A percentile compares a stretch with the other conserved stretches of the same genome.
Evolutionary conservation across 179 eudicot genomes (phyloP).

Genomic region (Beta lomatogona): DNA sequence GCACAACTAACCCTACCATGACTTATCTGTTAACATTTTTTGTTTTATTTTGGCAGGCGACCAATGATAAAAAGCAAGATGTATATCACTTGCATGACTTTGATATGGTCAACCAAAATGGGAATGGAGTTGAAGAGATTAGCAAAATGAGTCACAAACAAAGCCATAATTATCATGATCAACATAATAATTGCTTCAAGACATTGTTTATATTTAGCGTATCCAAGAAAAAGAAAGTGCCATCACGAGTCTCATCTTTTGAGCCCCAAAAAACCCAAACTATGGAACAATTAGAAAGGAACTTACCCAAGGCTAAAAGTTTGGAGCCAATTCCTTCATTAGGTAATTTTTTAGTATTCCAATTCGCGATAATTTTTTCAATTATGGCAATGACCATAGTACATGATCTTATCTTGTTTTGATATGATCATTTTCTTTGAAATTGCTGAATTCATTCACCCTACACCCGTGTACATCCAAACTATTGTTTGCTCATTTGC

Average conservation of each 20-base stretch:
- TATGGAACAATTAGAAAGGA: not conserved
- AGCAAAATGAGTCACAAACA: not conserved
- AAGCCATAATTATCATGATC: not conserved
- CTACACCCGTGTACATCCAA: too few species aligned
- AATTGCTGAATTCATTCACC: too few species aligned
- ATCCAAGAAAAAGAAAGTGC: slow-evolving; percentile 26
- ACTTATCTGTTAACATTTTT: not conserved
- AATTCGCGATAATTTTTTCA: not conserved
- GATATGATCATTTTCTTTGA: too few species aligned
- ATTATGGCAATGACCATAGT: too few species aligned
- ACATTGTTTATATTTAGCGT: slow-evolving; percentile 6
- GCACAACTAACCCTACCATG: not conserved
- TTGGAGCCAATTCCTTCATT: not conserved
- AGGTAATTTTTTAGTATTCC: slow-evolving; percentile 9
- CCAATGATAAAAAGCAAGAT: slow-evolving; percentile 3
- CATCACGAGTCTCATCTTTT: slow-evolving; percentile 13
- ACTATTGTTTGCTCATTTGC: too few species aligned
- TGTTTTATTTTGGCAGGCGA: slow-evolving; percentile 18
- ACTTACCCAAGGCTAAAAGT: not conserved
- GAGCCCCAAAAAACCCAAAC: slow-evolving; percentile 3
- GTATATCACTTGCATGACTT: not conserved
- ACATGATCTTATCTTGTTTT: too few species aligned
- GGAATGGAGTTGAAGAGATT: slow-evolving; percentile 20
- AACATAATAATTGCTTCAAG: slow-evolving; percentile 14
- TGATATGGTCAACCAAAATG: not conserved